Base-by-base conservation (phyloP, 2,329 filamentous ascomycete genomes). In the Penicillium sp. region DNA sequence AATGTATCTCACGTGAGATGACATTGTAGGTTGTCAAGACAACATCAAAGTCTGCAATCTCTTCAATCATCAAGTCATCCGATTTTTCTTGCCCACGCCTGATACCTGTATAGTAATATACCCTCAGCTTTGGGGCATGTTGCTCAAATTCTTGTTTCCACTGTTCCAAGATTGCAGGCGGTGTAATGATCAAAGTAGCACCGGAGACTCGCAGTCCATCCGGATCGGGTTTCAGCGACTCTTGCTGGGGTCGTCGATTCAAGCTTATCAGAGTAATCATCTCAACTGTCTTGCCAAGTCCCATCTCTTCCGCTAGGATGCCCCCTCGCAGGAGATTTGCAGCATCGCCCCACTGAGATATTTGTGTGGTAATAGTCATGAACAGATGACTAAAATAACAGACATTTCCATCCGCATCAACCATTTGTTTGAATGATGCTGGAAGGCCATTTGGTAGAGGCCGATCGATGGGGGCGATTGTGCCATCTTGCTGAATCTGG, bases 1-100 rank as follows among this genome's bases (percentile, higher is more conserved):
- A 93, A 74, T 96, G 87, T 3, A 98, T 82, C 69, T 99, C 95
- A 10, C 83, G 81, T 0, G 89, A 85, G n/a, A 98, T 82, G 1
- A 93, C 85, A 51, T 82, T 82, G 71, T 88, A 89, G 1, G 85
- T 88, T 1, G 85, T 86, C 22, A 89, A 70, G 2, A 89, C 84
- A 39, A 88, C 81, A 68, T 88, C 85, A 58, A 75, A 71, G 22
- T 75, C 70, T 27, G 73, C 71, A 43, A 88, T 70, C 47, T 82
- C 71, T 31, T 80, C 72, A 3, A 84, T 66, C 2, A 83, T 68
- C 33, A 79, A 71, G 40, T 79, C 73, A 50, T 77, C 69, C 4
- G 75, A 68, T 11, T 70, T 54, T 40, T 68, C 60, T 40, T 71
- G 68, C 50, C 73, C 70, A 46, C 70, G 71, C 51, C 73, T 73